Base-by-base conservation (phyloP, 108 stramenopile genomes). In the Parietichytrium sp. region DNA sequence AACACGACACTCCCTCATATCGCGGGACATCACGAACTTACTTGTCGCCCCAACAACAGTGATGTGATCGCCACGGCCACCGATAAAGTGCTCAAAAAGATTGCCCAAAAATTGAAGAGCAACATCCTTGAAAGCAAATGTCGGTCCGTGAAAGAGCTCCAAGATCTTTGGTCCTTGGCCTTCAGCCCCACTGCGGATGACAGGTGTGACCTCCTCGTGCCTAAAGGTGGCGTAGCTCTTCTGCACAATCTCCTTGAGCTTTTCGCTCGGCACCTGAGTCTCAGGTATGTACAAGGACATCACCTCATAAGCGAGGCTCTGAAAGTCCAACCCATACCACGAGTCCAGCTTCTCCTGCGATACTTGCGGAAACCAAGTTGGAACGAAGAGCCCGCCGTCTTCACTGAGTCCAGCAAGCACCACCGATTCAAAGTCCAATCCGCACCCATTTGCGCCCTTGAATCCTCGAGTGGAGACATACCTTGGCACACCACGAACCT, bases 61-160 rank as follows among this genome's bases (percentile, higher is more conserved):
- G 54, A 84, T 47, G 33, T 45, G 61, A 8, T 33, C 36, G 61
- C 85, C 10, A 84, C 84, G 27, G 86, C 86, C 3, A 3, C 38
- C 89, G 78, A 99, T 87, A 54, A 99, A 97, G 91, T 96, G 96
- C 88, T 99, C 98, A 85, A 99, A 99, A 83, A 99, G 93, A 82
- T 96, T 95, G 26, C 98, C 98, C 51, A 99, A 93, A 90, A 98
- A 97, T 91, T 97, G 96, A 30, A 99, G 88, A 26, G 98, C 98
- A 18, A 99, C 98, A 85, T 99, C 98, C 87, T 99, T 99, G 93
- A 99, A 97, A 29, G 98, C 96, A 81, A 96, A 97, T 29, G 98
- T 99, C 20, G 96, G 96, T 54, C 98, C 98, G 82, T 99, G 98
- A 89, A 97, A 99, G 18, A 99, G 93, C 89, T 99, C 98, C 27